Conservation (phyloP, 495 filamentous ascomycete genomes). For the Neurospora sp. region DNA sequence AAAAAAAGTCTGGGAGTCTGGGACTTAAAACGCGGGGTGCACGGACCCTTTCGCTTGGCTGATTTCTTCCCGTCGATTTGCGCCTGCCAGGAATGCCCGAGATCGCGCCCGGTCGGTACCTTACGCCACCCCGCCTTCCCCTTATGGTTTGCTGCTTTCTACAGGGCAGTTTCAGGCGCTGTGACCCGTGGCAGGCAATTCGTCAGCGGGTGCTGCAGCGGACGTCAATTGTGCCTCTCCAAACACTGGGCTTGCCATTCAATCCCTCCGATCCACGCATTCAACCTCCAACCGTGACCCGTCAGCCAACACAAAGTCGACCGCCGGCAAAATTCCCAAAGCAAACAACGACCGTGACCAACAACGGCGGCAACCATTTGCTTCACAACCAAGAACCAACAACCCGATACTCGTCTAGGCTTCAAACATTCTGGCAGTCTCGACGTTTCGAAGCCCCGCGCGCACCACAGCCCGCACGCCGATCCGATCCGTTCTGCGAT, state of each 20-base stretch:
- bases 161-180: not conserved
- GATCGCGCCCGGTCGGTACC: not conserved
- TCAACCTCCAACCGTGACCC: not conserved
- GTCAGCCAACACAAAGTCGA: not conserved
- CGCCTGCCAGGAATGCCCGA: not conserved
- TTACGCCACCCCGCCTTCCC: not conserved
- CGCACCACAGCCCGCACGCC: not conserved
- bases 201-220: not conserved
- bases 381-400: not conserved
- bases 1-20: not conserved
- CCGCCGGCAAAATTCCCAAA: not conserved
- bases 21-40: not conserved
- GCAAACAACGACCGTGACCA: not conserved
- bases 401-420: not conserved
- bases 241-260: not conserved
- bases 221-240: not conserved
- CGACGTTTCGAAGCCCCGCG: not conserved
- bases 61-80: not conserved
- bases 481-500: conserved; percentile 12
- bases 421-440: not conserved
- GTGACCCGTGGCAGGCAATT: not conserved
- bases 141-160: not conserved
- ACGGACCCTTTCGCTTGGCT: not conserved
- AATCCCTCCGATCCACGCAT: not conserved
- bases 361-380: not conserved